Conservation (phyloP, 768 basidiomycete species). For the Krasilnikovozyma curviuscula region DNA sequence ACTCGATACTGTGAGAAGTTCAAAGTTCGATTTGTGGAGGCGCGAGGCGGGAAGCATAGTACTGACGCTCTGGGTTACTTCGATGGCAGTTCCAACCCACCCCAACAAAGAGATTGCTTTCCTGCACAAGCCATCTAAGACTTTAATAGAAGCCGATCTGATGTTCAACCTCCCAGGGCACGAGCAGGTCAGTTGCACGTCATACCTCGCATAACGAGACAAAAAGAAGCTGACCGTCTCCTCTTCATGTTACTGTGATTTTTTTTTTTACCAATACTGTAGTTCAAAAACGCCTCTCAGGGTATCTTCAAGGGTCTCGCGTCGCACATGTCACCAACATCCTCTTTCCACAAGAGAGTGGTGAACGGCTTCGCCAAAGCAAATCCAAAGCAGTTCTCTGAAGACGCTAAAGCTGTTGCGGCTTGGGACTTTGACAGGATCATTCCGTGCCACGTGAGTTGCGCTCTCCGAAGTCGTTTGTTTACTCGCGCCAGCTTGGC, state of each 20-base stretch:
- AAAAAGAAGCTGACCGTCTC: background rate
- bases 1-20: slow-evolving; percentile 6
- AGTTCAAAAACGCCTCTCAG: background rate
- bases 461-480: slow-evolving; percentile 12
- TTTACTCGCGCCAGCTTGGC: background rate
- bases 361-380: slow-evolving; percentile 17
- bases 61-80: background rate
- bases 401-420: slow-evolving; percentile 37
- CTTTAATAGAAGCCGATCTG: slow-evolving; percentile 61
- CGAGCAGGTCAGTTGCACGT: slow-evolving; percentile 37
- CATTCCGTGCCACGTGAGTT: slow-evolving; percentile 50
- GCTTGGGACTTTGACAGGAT: slow-evolving; percentile 56
- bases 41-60: slow-evolving; percentile 4
- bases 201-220: background rate
- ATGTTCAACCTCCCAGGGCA: slow-evolving; percentile 59
- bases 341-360: slow-evolving; percentile 20
- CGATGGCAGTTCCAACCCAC: slow-evolving; percentile 36
- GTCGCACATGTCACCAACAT: slow-evolving; percentile 19
- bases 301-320: background rate
- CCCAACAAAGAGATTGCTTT: slow-evolving; percentile 67
- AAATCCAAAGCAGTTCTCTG: background rate
- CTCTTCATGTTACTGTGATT: too few relatives aligned
- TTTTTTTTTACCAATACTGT: background rate
- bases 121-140: slow-evolving; percentile 49
- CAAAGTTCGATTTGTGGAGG: background rate